A percentile compares a stretch with the other conserved stretches of the same genome.
These are phyloP conservation scores for Grigorovia jiainica DNA, from an alignment of 805 yeast species.

Conservation along the genomic window DNA sequence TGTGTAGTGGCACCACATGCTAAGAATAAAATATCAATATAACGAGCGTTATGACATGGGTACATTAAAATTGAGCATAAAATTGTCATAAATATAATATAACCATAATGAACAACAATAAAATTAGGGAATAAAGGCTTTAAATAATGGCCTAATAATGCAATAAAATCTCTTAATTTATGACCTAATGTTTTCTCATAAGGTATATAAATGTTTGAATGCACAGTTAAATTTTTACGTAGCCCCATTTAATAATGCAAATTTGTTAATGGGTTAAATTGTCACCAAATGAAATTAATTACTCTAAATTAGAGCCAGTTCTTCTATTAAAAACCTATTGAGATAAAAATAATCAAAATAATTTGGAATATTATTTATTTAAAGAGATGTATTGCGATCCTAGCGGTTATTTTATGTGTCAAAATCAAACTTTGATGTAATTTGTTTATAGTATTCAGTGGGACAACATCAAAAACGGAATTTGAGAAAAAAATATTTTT, in stretches of 20 bases:
- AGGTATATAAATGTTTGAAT: constrained; percentile 1
- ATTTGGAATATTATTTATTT: too few species aligned
- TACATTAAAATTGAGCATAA: constrained; percentile 68
- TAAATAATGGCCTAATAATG: constrained; percentile 19
- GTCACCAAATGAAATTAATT: too few species aligned
- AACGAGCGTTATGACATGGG: constrained; percentile 55
- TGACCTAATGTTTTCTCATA: constrained; percentile 32
- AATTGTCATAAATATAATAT: constrained; percentile 50
- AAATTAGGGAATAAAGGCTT: constrained; percentile 37
- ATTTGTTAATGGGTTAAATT: too few species aligned
- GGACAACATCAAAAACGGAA: too few species aligned
- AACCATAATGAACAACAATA: constrained; percentile 61
- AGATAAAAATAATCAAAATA: too few species aligned
- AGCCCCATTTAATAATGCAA: neutral
- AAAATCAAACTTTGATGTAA: too few species aligned
- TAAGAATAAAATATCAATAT: constrained; percentile 74
- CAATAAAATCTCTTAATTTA: constrained; percentile 31
- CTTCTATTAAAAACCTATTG: too few species aligned
- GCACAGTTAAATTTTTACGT: neutral
- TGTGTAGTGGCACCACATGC: constrained; percentile 76
- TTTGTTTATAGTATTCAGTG: too few species aligned
- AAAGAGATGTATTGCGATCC: too few species aligned
- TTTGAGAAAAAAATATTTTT: too few species aligned
- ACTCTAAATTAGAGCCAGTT: too few species aligned
- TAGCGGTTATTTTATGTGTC: too few species aligned